Conservation (phyloP, 495 filamentous ascomycete genomes). For the Neurospora cerealis region DNA sequence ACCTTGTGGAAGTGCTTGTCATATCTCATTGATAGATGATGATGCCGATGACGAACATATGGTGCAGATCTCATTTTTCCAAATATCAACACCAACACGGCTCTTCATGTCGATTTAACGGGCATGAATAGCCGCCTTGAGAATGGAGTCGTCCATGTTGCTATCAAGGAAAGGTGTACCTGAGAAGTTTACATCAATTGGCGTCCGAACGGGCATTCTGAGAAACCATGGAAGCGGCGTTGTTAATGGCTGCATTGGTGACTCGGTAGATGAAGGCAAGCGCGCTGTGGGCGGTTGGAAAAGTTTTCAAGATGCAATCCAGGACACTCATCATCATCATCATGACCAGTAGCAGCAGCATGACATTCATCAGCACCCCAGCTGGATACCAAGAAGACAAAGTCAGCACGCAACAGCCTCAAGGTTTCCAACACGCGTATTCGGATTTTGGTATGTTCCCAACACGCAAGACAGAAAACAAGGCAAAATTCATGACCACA, state of each 20-base stretch:
- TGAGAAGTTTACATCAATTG: neutral
- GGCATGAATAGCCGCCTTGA: no score
- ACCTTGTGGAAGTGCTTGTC: no score
- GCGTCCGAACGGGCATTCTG: neutral
- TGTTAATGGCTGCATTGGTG: no score
- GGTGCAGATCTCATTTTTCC: no score
- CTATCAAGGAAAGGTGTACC: neutral
- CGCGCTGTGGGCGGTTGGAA: no score
- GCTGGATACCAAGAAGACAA: neutral
- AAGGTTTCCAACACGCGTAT: neutral
- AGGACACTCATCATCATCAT: neutral
- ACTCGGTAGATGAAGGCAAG: no score
- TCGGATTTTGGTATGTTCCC: neutral
- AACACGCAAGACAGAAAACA: neutral
- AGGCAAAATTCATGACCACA: neutral
- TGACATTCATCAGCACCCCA: neutral
- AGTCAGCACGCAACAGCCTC: neutral
- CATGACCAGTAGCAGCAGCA: neutral
- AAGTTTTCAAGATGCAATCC: neutral
- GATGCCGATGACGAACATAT: no score
- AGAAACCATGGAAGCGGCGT: no score
- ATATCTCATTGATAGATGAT: no score
- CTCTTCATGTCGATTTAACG: no score
- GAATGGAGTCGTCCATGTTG: neutral
- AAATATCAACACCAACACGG: no score